These are phyloP conservation scores for Phaeophleospora eucalypticola DNA, from an alignment of 2,329 filamentous ascomycete genomes.

Conservation along the genomic window DNA sequence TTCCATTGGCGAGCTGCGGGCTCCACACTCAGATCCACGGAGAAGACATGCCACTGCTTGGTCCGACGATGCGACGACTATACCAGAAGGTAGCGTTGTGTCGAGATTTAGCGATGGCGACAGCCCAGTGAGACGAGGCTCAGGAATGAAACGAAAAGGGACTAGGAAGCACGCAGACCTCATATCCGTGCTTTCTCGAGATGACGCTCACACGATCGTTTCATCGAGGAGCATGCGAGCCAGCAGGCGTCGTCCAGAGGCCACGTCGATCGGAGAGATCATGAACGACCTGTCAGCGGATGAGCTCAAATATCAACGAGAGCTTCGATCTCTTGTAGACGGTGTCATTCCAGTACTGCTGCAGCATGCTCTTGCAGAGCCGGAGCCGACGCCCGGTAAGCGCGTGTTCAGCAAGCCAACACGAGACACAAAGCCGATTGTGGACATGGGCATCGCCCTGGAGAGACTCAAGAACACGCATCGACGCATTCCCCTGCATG, in stretches of 20 bases:
- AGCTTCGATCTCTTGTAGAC: slow-evolving; percentile 88
- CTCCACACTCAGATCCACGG: slow-evolving; percentile 2
- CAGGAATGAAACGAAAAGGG: slow-evolving; percentile 61
- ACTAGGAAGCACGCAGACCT: slow-evolving; percentile 89
- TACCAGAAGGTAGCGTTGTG: slow-evolving; percentile 23
- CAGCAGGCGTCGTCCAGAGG: slow-evolving; percentile 60
- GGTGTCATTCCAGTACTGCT: slow-evolving; percentile 91
- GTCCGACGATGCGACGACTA: slow-evolving; percentile 29
- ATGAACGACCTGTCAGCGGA: slow-evolving; percentile 77
- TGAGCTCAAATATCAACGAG: slow-evolving; percentile 81
- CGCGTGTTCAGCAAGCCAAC: slow-evolving; percentile 31
- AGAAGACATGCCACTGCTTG: slow-evolving; percentile 21
- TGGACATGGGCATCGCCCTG: slow-evolving; percentile 87
- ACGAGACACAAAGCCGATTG: slow-evolving; percentile 66
- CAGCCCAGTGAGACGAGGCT: slow-evolving; percentile 25
- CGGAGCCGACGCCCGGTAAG: slow-evolving; percentile 45
- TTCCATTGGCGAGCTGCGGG: slow-evolving; percentile 51
- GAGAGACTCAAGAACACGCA: slow-evolving; percentile 80
- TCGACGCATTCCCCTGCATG: slow-evolving; percentile 70
- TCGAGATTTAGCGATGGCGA: slow-evolving; percentile 29
- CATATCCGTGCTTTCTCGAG: slow-evolving; percentile 74
- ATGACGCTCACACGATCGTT: slow-evolving; percentile 64
- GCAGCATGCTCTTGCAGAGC: slow-evolving; percentile 73
- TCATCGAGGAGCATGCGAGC: slow-evolving; percentile 76
- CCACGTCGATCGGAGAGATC: slow-evolving; percentile 69